Base-by-base conservation (phyloP, 1,139 yeast genomes). In the Meyerozyma guilliermondii region DNA sequence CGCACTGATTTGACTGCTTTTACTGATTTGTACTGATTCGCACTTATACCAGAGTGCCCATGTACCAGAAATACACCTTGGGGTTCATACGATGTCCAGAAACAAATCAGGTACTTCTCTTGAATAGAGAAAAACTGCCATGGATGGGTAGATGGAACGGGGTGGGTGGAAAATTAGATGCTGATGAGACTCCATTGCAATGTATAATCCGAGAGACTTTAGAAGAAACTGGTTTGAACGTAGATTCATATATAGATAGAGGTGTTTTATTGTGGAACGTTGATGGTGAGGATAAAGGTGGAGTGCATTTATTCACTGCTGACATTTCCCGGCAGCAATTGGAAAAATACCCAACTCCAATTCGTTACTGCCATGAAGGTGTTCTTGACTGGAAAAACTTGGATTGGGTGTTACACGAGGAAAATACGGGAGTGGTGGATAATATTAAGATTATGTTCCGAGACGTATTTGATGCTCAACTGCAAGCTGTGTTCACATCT, bases 61-160 rank as follows among this genome's bases (percentile, higher is more conserved):
- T 13, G 23, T 20, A 33, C 14, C 36, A 33, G 24, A 50, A 44
- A 33, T 51, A 51, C 42, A 51, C 55, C 18, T 40, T 51, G 10
- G 55, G 55, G 23, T 51, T 51, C 42, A 41, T 51, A 24, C 43
- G 41, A 30, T 46, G 50, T 20, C 17, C 17, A 5, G 49, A 41
- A 10, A 40, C 46, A 9, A 38, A 43, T 26, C 44, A 58, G 40
- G 47, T 71, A 11, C 61, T 74, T 7, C 56, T 74, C 7, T 54
- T 74, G 26, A 74, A 74, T 44, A 55, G 79, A 29, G 62, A 66
- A 42, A 73, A 72, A 46, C 56, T 65, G 16, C 79, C 78, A 1
- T 73, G 77, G 75, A 73, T 71, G 77, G 79, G 79, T 2, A 56
- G 71, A 42, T 74, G 78, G 78, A 73, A 73, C 48, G 79, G 78